A percentile compares a stretch with the other conserved stretches of the same genome.
phyloP scores from a whole-genome alignment of 1,139 yeast genomes.

The Pneumocystis oryctolagi region DNA sequence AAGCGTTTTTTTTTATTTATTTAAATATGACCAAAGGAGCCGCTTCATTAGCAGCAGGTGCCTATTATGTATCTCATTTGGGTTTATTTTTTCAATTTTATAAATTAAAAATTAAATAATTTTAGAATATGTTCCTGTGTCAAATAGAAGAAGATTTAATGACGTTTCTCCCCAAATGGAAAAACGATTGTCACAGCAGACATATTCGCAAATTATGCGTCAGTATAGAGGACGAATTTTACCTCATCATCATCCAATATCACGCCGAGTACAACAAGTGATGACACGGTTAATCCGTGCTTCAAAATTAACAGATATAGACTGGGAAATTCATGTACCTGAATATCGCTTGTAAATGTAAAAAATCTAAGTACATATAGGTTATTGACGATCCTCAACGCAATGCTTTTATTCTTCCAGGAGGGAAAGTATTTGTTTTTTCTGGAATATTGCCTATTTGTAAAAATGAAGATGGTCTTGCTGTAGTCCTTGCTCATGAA shows the following conservation, averaged over 20 bases:
- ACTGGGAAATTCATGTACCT: constrained; percentile 68
- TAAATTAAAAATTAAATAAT: neutral
- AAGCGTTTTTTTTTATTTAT: neutral
- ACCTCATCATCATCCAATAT: constrained; percentile 30
- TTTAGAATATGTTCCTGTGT: constrained; percentile 12
- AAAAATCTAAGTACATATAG: neutral
- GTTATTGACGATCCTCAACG: constrained; percentile 55
- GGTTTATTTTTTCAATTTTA: neutral
- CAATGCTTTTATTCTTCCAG: constrained; percentile 89
- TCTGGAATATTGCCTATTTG: constrained; percentile 67
- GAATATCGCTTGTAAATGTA: neutral
- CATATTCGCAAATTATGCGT: constrained; percentile 45
- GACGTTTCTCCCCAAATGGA: constrained; percentile 62
- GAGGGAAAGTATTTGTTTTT: constrained; percentile 87
- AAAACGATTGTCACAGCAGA: constrained; percentile 46
- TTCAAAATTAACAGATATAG: constrained; percentile 28
- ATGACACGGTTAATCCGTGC: constrained; percentile 46
- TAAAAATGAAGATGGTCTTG: constrained; percentile 72
- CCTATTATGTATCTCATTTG: neutral
- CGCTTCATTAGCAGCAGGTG: neutral
- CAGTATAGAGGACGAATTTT: constrained; percentile 24
- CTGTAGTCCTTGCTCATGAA: constrained; percentile 87
- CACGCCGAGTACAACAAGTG: constrained; percentile 40
- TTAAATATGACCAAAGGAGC: neutral
- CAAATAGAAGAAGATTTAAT: constrained; percentile 51